Conservation (phyloP, 495 filamentous ascomycete genomes). For the Aspergillus hancockii region DNA sequence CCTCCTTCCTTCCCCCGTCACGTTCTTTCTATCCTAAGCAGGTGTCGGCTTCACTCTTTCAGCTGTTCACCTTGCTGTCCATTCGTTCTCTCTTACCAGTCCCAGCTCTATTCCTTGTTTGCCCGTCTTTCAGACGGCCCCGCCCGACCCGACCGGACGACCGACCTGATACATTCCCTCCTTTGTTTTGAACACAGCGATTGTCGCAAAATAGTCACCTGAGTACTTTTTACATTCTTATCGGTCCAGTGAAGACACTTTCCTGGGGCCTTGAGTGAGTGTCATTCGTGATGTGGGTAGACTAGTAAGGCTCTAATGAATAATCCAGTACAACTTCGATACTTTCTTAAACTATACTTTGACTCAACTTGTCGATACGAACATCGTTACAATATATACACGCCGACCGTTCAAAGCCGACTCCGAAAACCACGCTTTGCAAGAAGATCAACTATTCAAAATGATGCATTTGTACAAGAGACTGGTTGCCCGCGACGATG, state of each 20-base stretch:
- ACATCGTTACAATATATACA: neutral
- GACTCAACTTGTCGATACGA: neutral
- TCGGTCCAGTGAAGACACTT: neutral
- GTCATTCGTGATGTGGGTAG: neutral
- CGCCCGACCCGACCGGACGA: conserved; percentile 16
- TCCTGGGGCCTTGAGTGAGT: conserved; percentile 9
- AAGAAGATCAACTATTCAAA: conserved; percentile 13
- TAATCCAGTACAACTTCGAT: neutral
- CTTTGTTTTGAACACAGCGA: neutral
- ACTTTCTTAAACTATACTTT: neutral
- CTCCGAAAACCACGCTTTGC: neutral
- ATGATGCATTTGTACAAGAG: conserved; percentile 51
- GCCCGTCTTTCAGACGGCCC: conserved; percentile 2
- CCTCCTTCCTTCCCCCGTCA: conserved; percentile 26
- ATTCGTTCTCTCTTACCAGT: conserved; percentile 41
- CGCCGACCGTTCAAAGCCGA: neutral
- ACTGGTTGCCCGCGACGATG: conserved; percentile 53
- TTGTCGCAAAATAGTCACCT: neutral
- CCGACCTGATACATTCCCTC: conserved; percentile 24
- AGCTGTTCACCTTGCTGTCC: conserved; percentile 61
- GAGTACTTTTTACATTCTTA: neutral
- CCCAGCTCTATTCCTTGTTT: conserved; percentile 13
- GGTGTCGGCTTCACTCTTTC: conserved; percentile 87
- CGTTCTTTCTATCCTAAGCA: conserved; percentile 39
- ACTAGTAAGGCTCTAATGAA: neutral